Conservation (phyloP, 371 early-diverging fungal genomes). For the Saksenaea vasiformis region DNA sequence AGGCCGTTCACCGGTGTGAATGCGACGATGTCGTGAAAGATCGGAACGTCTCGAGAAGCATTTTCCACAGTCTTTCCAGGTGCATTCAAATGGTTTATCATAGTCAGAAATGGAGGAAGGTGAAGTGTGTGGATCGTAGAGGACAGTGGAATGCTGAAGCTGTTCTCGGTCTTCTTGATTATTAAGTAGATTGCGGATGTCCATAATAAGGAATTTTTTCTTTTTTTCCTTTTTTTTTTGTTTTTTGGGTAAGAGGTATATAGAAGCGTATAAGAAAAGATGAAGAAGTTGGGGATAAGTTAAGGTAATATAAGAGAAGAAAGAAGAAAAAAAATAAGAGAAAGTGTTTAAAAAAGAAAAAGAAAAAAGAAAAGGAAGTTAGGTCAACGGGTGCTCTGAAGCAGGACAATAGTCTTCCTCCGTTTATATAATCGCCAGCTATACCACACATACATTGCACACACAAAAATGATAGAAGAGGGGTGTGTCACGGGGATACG, state of each 20-base stretch:
- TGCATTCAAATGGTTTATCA: slow-evolving; percentile 66
- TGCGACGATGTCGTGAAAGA: slow-evolving; percentile 74
- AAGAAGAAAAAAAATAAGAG: slow-evolving; percentile 10
- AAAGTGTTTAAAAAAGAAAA: slow-evolving; percentile 11
- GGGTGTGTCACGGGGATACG: no score
- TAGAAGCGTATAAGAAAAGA: neutral
- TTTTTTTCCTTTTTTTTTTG: neutral
- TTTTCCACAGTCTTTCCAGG: slow-evolving; percentile 69
- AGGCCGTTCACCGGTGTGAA: slow-evolving; percentile 78
- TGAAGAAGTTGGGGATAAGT: neutral
- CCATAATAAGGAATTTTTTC: slow-evolving; percentile 27
- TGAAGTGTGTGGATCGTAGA: neutral
- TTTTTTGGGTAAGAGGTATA: neutral
- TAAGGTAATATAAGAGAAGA: slow-evolving; percentile 4
- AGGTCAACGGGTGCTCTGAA: neutral
- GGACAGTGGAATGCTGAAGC: slow-evolving; percentile 11
- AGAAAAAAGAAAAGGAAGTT: slow-evolving; percentile 14
- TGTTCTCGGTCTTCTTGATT: slow-evolving; percentile 27
- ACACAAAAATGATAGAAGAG: no score
- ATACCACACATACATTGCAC: no score
- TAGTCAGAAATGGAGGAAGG: slow-evolving; percentile 23
- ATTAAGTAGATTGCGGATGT: slow-evolving; percentile 49
- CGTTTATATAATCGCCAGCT: slow-evolving; percentile 2
- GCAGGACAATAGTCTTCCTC: neutral
- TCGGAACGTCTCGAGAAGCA: slow-evolving; percentile 81